These are phyloP conservation scores for Calycina marina DNA, from an alignment of 2,329 filamentous ascomycete species.

Conservation along the genomic window DNA sequence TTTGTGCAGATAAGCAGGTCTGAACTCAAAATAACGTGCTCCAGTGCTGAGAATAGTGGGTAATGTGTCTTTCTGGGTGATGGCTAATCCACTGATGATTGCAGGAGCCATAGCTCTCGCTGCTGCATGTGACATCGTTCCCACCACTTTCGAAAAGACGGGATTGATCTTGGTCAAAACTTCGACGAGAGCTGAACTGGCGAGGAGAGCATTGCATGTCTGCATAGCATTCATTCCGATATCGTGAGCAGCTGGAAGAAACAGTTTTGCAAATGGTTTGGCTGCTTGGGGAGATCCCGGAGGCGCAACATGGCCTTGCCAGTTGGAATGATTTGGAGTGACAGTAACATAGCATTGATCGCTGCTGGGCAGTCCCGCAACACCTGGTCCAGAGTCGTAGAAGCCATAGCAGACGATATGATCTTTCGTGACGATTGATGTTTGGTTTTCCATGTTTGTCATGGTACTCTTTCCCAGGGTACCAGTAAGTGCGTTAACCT, in stretches of 20 bases:
- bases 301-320: constrained; percentile 30
- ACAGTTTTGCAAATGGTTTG: constrained; percentile 28
- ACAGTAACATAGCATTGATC: constrained; percentile 33
- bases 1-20: constrained; percentile 32
- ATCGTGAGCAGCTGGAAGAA: constrained; percentile 32
- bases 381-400: constrained; percentile 32
- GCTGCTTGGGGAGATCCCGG: constrained; percentile 25
- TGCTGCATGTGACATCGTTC: constrained; percentile 14
- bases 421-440: constrained; percentile 19
- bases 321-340: constrained; percentile 26
- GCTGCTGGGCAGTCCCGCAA: constrained; percentile 27
- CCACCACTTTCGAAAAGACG: constrained; percentile 14
- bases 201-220: constrained; percentile 26
- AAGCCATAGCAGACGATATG: constrained; percentile 31
- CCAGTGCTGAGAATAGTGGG: constrained; percentile 30
- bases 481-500: constrained; percentile 32
- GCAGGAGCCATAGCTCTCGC: constrained; percentile 20
- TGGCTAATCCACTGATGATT: constrained; percentile 33
- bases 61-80: constrained; percentile 35
- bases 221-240: constrained; percentile 37
- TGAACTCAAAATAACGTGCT: constrained; percentile 36
- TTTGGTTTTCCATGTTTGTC: constrained; percentile 13
- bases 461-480: constrained; percentile 26
- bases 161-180: constrained; percentile 15
- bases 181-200: constrained; percentile 18